These are phyloP conservation scores for Niveomyces coronatus DNA, from an alignment of 2,329 filamentous ascomycete genomes.

Conservation along the genomic window DNA sequence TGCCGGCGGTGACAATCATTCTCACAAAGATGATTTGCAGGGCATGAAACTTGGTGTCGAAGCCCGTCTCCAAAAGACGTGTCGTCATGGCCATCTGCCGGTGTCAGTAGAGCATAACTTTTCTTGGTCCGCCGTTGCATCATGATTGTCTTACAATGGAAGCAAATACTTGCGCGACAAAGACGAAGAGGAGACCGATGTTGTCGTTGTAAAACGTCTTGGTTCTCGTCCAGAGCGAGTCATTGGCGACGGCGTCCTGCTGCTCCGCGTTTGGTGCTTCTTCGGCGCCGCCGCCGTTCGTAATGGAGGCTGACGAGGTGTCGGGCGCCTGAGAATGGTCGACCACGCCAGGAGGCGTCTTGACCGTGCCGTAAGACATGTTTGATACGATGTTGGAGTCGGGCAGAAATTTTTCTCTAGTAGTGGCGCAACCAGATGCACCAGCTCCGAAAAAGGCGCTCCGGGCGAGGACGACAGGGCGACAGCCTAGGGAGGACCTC, in stretches of 20 bases:
- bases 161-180: slow-evolving; percentile 29
- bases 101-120: too few relatives aligned
- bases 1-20: slow-evolving; percentile 26
- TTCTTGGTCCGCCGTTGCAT: too few relatives aligned
- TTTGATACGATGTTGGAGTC: neutral
- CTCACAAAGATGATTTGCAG: slow-evolving; percentile 33
- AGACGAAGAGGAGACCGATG: slow-evolving; percentile 29
- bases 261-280: neutral
- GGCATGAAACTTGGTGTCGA: slow-evolving; percentile 28
- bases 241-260: neutral
- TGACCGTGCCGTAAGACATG: slow-evolving; percentile 7
- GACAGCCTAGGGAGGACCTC: too few relatives aligned
- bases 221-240: neutral
- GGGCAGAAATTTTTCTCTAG: neutral
- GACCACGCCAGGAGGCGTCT: neutral
- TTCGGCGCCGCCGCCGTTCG: neutral
- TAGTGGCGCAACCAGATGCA: too few relatives aligned
- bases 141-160: slow-evolving; percentile 27
- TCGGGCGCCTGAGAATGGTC: neutral
- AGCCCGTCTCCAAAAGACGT: slow-evolving; percentile 23
- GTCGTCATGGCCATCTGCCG: slow-evolving; percentile 31
- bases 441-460: too few relatives aligned
- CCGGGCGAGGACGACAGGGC: too few relatives aligned
- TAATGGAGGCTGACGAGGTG: neutral
- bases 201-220: slow-evolving; percentile 38